Evolutionary conservation across 306 rosid species (phyloP), one percentile per base, ranked within the genome.

Genomic region (Arachis hypogaea): DNA sequence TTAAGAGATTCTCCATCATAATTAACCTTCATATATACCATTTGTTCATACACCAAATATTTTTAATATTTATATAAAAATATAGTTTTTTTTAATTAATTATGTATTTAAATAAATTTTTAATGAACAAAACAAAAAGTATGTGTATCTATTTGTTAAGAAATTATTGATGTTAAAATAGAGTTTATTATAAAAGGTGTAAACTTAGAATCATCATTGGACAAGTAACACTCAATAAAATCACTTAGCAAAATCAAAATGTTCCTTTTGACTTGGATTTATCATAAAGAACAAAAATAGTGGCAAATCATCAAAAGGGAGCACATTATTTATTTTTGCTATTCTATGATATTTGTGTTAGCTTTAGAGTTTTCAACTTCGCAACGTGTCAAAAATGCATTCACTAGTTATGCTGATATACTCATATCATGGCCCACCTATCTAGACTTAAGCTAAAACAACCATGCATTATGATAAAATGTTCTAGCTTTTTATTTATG

Each of bases 271-370:
- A 7, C 49, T 74, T 45, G 58, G 42, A 55, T 22, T 46, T 18
- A 60, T 73, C 61, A 30, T 52, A 12, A 10, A 36, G 28, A 76
- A 74, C 79, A 68, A 68, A 73, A 74, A 5, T 16, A 60, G 45
- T 12, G 30, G 62, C 38, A 33, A 4, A 33, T 33, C 50, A 42
- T 33, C 50, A 42, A 52, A 45, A 74, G 65, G 5, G 54, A 16
- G 56, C 63, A 22, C 56, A 44, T 44, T 6, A 44, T 33, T 33
- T 43, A 7, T 47, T 47, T 65, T 59, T 49, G 44, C 38, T 49
- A 69, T 51, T 68, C 60, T 7, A 36, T 16, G 66, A 14, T 16
- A 7, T 22, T 65, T 45, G 4, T 42, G 4, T 22, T 18, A n/a
- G 52, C 63, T 54, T 75, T 65, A 33, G 38, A 33, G 38, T 33